A percentile compares a stretch with the other conserved stretches of the same genome.
Evolutionary conservation across 2,329 filamentous ascomycete genomes (phyloP).

Genomic region (Arthrobotrys entomopaga): DNA sequence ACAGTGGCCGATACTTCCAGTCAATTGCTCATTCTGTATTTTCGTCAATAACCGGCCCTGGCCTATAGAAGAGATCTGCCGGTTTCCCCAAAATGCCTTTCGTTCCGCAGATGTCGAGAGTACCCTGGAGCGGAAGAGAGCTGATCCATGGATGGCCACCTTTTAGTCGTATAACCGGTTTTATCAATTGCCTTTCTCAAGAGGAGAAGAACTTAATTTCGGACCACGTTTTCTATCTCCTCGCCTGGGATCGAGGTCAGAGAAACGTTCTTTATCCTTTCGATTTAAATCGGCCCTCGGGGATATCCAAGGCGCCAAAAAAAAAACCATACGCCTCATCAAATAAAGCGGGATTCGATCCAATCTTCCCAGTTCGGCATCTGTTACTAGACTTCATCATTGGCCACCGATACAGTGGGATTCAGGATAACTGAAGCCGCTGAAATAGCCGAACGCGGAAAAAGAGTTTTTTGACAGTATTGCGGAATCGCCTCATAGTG

Average conservation of each 20-base stretch:
- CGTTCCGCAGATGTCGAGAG: conserved; percentile 32
- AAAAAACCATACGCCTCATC: conserved; percentile 34
- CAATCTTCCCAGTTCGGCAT: conserved; percentile 32
- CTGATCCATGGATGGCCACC: conserved; percentile 45
- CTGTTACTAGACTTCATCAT: conserved; percentile 12
- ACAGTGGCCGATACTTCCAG: conserved; percentile 49
- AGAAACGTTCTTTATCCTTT: conserved; percentile 37
- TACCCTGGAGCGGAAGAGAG: conserved; percentile 54
- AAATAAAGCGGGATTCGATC: conserved; percentile 21
- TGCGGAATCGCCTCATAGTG: conserved; percentile 51
- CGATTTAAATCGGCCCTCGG: conserved; percentile 35
- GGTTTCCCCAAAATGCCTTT: conserved; percentile 32
- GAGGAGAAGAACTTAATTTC: conserved; percentile 42
- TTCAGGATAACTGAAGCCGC: conserved; percentile 30
- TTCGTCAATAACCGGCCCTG: conserved; percentile 45
- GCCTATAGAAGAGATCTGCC: conserved; percentile 27
- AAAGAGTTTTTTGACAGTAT: conserved; percentile 50
- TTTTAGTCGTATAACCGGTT: conserved; percentile 52
- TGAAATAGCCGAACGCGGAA: conserved; percentile 52
- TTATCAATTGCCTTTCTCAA: conserved; percentile 52
- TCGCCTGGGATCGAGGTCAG: too few species aligned
- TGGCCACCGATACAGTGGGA: conserved; percentile 6
- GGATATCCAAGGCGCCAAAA: conserved; percentile 35
- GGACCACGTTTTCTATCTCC: background rate
- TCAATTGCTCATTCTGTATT: conserved; percentile 53